Conservation (phyloP, 768 basidiomycete genomes). For the Tulasnella sp. region DNA sequence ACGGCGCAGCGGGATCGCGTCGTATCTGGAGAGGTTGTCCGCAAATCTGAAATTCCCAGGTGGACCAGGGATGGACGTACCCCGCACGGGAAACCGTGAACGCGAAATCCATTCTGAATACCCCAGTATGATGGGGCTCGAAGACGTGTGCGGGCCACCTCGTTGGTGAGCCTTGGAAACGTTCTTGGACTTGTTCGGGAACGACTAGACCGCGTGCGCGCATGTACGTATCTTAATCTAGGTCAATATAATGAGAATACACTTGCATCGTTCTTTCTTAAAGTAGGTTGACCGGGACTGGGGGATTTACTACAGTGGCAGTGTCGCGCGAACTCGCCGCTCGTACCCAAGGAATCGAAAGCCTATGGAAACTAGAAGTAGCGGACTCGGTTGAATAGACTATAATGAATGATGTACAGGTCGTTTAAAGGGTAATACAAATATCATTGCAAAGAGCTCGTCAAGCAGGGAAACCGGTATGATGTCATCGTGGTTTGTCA, state of each 20-base stretch:
- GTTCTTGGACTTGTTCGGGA: background rate
- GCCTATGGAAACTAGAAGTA: too few species aligned
- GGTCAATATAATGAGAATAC: too few species aligned
- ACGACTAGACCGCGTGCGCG: background rate
- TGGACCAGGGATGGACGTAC: background rate
- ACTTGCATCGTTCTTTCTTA: too few species aligned
- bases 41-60: background rate
- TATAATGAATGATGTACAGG: too few species aligned
- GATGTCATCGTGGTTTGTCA: background rate
- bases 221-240: background rate
- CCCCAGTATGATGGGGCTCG: background rate
- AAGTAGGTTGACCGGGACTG: too few species aligned
- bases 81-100: background rate
- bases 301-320: too few species aligned
- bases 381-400: background rate
- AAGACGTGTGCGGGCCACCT: background rate
- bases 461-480: background rate
- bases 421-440: too few species aligned
- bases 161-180: background rate
- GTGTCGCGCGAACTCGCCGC: too few species aligned
- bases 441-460: too few species aligned
- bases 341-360: too few species aligned
- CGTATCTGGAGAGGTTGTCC: background rate
- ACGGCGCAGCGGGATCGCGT: background rate
- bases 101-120: background rate